Evolutionary conservation across 2,329 filamentous ascomycete species (phyloP), one percentile per base, ranked within the genome.

Genomic region (Akanthomyces lecanii): DNA sequence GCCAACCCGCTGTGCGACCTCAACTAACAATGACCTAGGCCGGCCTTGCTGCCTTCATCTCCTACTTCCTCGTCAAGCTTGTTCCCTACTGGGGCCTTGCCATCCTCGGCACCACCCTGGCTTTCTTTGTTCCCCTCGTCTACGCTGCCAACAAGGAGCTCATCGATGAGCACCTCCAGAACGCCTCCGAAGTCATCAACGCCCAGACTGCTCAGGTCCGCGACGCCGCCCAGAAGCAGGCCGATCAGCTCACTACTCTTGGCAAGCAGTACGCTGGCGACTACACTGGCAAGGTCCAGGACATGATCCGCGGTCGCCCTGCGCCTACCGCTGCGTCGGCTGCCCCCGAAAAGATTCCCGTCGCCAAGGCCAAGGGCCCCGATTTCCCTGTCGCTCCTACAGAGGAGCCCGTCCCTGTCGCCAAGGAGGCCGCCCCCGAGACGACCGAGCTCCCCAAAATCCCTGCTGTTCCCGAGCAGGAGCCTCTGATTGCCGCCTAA

Each of bases 1-100:
- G 36, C 28, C 55, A 33, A 36, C 7, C 12, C 47, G 53, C 36
- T 45, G 23, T 4, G 45, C n/a, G 21, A n/a, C 12, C 21, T 8
- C 10, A 38, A 60, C 69, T 73, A 53, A 73, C 61, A 1, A 21
- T 14, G 8, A 14, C 4, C 2, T 56, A 89, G 85, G 83, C 85
- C 63, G 84, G 83, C 66, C 57, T 87, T 59, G 78, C 78, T 65
- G 81, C 87, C 54, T 87, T 89, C 74, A 66, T 89, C 66, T 86
- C 86, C 28, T 89, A 89, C 77, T 86, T 82, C 74, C 79, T 90
- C 45, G 82, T 88, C 75, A 90, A 89, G 80, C 78, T 89, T 65
- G 82, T 90, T 54, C 87, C 87, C 42, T 83, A 88, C 79, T 90
- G 87, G 87, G 86, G 85, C 42, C 82, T 90, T 66, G 78, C 85